phyloP scores from a whole-genome alignment of 495 filamentous ascomycete genomes.

The Hypomontagnella submonticulosa region DNA sequence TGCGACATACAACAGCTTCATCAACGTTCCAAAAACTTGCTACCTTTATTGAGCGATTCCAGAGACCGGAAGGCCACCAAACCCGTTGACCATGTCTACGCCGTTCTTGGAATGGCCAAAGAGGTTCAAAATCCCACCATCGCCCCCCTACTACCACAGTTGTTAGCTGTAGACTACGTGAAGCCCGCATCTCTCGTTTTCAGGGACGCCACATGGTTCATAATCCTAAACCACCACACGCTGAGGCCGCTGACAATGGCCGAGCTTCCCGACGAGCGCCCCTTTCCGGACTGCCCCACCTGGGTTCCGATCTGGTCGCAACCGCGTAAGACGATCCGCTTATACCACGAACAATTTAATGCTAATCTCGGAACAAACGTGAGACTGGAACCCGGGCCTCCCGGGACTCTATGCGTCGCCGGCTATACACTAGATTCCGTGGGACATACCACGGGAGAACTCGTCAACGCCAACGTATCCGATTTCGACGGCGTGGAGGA shows the following conservation, averaged over 20 bases:
- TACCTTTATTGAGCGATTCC: conserved; percentile 1
- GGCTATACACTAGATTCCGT: conserved; percentile 1
- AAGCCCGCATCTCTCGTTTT: conserved; percentile 4
- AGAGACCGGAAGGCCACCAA: conserved; percentile 6
- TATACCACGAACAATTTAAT: conserved; percentile 5
- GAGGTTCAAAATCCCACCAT: not conserved
- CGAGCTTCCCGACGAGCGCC: not conserved
- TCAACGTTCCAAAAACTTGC: not conserved
- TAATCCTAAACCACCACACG: conserved; percentile 7
- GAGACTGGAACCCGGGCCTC: not conserved
- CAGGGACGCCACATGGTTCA: conserved; percentile 16
- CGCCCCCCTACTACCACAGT: not conserved
- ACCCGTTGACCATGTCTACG: conserved; percentile 2
- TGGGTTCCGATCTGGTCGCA: conserved; percentile 12
- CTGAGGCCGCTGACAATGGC: conserved; percentile 3
- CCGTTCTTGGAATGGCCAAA: conserved; percentile 8
- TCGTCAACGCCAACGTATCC: not conserved
- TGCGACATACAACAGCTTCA: conserved; percentile 7
- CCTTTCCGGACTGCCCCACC: conserved; percentile 5
- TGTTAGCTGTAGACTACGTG: conserved; percentile 1
- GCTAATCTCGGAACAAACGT: not conserved
- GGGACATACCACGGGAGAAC: not conserved
- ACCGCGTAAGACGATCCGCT: conserved; percentile 1
- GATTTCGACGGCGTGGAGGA: conserved; percentile 1
- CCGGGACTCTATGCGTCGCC: not conserved